Conservation (phyloP, 2,329 filamentous ascomycete genomes). For the Talaromyces marneffei region DNA sequence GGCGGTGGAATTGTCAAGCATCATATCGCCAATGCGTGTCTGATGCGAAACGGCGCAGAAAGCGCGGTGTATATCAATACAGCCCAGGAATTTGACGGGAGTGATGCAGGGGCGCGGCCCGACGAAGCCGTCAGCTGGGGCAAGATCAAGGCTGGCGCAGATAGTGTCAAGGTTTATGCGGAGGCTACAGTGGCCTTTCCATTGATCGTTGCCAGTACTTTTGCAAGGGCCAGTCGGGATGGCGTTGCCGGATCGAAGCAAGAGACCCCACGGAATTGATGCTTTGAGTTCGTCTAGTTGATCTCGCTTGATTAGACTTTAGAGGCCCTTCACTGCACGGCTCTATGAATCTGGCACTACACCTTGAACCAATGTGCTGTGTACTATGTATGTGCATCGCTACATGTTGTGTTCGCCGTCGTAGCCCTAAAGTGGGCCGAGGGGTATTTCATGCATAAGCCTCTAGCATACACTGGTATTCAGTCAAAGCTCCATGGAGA, state of each 20-base stretch:
- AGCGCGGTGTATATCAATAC: slow-evolving; percentile 98
- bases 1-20: slow-evolving; percentile 96
- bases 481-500: not conserved
- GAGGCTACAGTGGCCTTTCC: slow-evolving; percentile 64
- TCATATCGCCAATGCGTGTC: slow-evolving; percentile 92
- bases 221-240: slow-evolving; percentile 43
- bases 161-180: slow-evolving; percentile 79
- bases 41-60: slow-evolving; percentile 97
- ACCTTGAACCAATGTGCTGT: not conserved
- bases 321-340: not conserved
- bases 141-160: slow-evolving; percentile 86
- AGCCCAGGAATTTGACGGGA: slow-evolving; percentile 93
- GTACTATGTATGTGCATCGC: not conserved
- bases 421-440: not conserved
- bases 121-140: slow-evolving; percentile 98
- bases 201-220: slow-evolving; percentile 61
- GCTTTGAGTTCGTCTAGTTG: not conserved
- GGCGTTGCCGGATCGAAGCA: not conserved
- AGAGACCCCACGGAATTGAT: not conserved
- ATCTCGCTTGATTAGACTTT: not conserved
- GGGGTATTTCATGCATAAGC: not conserved
- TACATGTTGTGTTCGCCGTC: not conserved
- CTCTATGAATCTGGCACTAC: not conserved
- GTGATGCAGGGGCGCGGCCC: slow-evolving; percentile 87
- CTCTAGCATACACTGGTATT: not conserved